Evolutionary conservation across 768 basidiomycete species (phyloP).

Genomic region (Myochromella boudieri): DNA sequence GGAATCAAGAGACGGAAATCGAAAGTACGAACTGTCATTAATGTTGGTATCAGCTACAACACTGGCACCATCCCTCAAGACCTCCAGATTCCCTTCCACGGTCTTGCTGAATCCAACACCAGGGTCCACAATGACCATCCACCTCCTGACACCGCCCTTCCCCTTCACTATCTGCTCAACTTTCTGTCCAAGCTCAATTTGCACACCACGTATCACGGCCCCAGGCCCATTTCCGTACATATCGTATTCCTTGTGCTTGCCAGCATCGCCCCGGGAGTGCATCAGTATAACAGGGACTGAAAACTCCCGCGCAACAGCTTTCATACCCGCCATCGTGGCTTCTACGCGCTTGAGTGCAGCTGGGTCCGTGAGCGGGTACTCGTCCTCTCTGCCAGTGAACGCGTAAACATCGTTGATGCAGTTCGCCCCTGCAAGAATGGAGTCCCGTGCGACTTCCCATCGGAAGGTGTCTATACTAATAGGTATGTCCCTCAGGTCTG

Average conservation of each 20-base stretch:
- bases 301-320: conserved; percentile 56
- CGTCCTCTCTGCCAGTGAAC: conserved; percentile 64
- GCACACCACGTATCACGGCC: conserved; percentile 65
- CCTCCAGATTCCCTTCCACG: conserved; percentile 65
- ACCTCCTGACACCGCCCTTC: conserved; percentile 72
- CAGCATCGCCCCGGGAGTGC: conserved; percentile 90
- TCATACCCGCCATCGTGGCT: conserved; percentile 58
- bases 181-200: conserved; percentile 68
- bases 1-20: not conserved
- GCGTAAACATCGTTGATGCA: conserved; percentile 93
- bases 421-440: conserved; percentile 81
- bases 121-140: conserved; percentile 90
- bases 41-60: conserved; percentile 43
- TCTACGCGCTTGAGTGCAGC: conserved; percentile 30
- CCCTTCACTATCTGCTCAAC: conserved; percentile 66
- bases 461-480: not conserved
- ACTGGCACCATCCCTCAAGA: conserved; percentile 53
- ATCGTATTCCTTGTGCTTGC: conserved; percentile 65
- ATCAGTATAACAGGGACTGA: conserved; percentile 86
- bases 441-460: conserved; percentile 69
- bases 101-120: conserved; percentile 95
- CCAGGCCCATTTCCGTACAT: conserved; percentile 38
- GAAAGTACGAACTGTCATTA: conserved; percentile 25
- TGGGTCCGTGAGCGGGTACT: conserved; percentile 28
- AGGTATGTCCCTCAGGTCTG: not conserved